These are phyloP conservation scores for Microglena sp. DNA, from an alignment of 139 green algal genomes.

Conservation along the genomic window DNA sequence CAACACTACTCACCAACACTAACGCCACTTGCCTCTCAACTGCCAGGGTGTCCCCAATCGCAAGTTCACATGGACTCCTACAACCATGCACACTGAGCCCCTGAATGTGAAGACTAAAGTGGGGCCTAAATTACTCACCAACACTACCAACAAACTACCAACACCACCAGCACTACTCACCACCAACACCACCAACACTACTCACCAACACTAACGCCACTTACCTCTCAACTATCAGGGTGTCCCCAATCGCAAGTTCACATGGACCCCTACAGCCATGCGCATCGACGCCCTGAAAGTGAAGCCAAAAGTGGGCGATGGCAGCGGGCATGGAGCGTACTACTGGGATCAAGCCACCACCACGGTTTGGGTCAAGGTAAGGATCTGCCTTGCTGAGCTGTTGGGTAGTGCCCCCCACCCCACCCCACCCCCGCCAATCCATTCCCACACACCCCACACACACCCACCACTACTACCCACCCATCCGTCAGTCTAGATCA, in stretches of 20 bases:
- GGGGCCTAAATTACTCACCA: no score
- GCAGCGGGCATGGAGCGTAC: constrained; percentile 18
- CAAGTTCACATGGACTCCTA: no score
- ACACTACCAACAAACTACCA: no score
- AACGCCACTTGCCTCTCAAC: no score
- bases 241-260: constrained; percentile 8
- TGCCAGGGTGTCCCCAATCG: no score
- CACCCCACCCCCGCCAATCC: background rate
- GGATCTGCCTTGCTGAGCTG: constrained; percentile 1
- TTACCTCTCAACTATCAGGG: no score
- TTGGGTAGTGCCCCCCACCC: background rate
- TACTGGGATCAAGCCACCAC: constrained; percentile 29
- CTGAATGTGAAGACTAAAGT: no score
- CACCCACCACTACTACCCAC: background rate
- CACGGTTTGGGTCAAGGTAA: constrained; percentile 24
- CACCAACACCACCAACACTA: no score
- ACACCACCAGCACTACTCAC: no score
- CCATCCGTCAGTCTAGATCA: background rate
- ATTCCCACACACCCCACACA: background rate
- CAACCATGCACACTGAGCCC: no score
- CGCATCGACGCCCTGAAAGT: background rate
- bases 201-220: no score
- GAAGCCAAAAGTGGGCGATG: constrained; percentile 12
- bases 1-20: no score
- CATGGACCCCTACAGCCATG: background rate